These are phyloP conservation scores for Fusarium sp. DNA, from an alignment of 2,329 filamentous ascomycete species.

Conservation along the genomic window DNA sequence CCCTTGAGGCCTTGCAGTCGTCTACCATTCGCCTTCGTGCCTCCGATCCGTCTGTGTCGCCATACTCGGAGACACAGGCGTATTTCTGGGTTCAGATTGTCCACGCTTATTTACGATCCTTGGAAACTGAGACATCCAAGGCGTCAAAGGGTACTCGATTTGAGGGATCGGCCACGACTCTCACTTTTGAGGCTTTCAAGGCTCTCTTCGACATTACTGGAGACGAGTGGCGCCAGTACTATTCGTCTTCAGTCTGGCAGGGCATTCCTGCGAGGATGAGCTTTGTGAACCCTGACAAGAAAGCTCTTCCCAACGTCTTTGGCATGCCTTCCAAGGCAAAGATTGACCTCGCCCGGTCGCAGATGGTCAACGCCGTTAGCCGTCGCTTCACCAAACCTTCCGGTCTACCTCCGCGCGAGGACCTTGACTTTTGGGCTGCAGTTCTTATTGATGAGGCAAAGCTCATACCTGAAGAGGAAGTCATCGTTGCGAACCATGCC, in stretches of 20 bases:
- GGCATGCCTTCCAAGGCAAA: slow-evolving; percentile 30
- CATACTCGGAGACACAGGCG: slow-evolving; percentile 49
- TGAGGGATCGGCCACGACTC: slow-evolving; percentile 1
- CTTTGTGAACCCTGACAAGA: slow-evolving; percentile 44
- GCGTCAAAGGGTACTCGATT: not conserved
- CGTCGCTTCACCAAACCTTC: slow-evolving; percentile 10
- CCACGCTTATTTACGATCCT: slow-evolving; percentile 33
- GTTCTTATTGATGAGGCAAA: slow-evolving; percentile 37
- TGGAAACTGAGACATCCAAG: slow-evolving; percentile 10
- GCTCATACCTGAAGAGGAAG: slow-evolving; percentile 18
- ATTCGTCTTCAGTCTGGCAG: slow-evolving; percentile 42
- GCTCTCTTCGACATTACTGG: slow-evolving; percentile 38
- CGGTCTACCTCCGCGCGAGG: slow-evolving; percentile 19
- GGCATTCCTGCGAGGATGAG: slow-evolving; percentile 43
- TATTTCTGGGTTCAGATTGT: slow-evolving; percentile 49
- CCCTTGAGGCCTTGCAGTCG: slow-evolving; percentile 37
- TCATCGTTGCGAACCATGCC: slow-evolving; percentile 35
- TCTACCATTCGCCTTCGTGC: slow-evolving; percentile 42
- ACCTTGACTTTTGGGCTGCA: slow-evolving; percentile 38
- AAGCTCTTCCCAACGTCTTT: slow-evolving; percentile 44
- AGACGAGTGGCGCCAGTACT: slow-evolving; percentile 46
- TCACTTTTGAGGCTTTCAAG: slow-evolving; percentile 39
- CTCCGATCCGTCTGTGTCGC: slow-evolving; percentile 18
- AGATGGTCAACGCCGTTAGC: slow-evolving; percentile 33
- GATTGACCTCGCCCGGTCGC: slow-evolving; percentile 23